These are phyloP conservation scores for Solanum chacoense DNA, from an alignment of 305 asterid species.

Conservation along the genomic window DNA sequence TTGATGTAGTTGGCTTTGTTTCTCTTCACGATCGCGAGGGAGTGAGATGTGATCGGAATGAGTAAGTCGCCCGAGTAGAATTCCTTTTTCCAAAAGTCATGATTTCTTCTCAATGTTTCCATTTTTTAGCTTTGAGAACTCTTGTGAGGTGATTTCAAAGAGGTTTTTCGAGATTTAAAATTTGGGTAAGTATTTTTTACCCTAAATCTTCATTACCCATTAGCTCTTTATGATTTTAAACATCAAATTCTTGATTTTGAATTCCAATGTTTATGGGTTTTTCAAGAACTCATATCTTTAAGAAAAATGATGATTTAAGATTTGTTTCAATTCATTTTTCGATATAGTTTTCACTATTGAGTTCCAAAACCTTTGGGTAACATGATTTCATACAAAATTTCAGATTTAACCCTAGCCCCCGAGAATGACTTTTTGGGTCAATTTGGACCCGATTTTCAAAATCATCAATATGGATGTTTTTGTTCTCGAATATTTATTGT, in stretches of 20 bases:
- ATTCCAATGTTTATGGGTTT: not conserved
- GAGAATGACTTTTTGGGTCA: not conserved
- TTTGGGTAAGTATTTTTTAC: not conserved
- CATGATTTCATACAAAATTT: not conserved
- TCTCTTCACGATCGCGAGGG: not conserved
- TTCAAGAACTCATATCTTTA: not conserved
- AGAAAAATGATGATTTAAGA: not conserved
- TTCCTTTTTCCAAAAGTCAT: not conserved
- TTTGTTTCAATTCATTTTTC: not conserved
- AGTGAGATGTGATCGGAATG: not conserved
- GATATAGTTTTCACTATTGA: not conserved
- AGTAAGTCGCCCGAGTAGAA: not conserved
- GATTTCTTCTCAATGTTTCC: not conserved
- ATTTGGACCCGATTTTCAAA: not conserved
- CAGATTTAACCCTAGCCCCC: not conserved
- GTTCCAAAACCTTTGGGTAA: not conserved
- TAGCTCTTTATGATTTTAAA: not conserved
- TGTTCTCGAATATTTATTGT: not conserved
- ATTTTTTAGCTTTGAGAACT: not conserved
- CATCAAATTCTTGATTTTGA: not conserved
- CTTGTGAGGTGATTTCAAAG: not conserved
- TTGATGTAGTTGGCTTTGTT: not conserved
- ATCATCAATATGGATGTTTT: not conserved
- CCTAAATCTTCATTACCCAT: not conserved
- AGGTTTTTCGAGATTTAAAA: not conserved